Evolutionary conservation across 1,284 basidiomycete species (phyloP).

Genomic region (Cutaneotrichosporon sp.): DNA sequence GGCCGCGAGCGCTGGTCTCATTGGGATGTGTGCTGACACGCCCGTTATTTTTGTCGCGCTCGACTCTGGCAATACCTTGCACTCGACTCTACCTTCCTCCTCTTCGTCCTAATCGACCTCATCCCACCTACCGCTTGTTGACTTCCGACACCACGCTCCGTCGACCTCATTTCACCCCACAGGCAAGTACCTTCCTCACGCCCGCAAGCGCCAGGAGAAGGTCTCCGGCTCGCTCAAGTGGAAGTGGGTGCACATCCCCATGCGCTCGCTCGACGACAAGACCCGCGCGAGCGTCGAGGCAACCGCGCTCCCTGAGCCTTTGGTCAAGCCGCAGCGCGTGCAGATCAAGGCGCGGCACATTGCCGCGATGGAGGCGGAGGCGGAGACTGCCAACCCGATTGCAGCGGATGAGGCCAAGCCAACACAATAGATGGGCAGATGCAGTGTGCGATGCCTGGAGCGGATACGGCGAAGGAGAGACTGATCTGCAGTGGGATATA

Average conservation of each 20-base stretch:
- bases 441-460: conserved; percentile 12
- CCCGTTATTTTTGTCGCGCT: background rate
- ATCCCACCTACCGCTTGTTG: background rate
- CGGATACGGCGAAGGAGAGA: background rate
- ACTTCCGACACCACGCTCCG: background rate
- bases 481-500: background rate
- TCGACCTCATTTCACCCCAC: background rate
- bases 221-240: conserved; percentile 13
- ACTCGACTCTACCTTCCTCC: background rate
- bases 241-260: conserved; percentile 13
- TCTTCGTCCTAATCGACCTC: background rate
- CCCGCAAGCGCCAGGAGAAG: conserved; percentile 13
- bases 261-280: background rate
- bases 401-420: background rate
- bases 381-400: background rate
- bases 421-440: conserved; percentile 11
- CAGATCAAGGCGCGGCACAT: conserved; percentile 8
- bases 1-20: background rate
- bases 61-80: background rate
- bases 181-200: conserved; percentile 17
- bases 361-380: background rate
- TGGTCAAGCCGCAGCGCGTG: conserved; percentile 8
- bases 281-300: conserved; percentile 7
- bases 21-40: conserved; percentile 1
- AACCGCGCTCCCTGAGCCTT: conserved; percentile 4